These are phyloP conservation scores for Sporisorium sorghi DNA, from an alignment of 1,284 basidiomycete species.

Conservation along the genomic window DNA sequence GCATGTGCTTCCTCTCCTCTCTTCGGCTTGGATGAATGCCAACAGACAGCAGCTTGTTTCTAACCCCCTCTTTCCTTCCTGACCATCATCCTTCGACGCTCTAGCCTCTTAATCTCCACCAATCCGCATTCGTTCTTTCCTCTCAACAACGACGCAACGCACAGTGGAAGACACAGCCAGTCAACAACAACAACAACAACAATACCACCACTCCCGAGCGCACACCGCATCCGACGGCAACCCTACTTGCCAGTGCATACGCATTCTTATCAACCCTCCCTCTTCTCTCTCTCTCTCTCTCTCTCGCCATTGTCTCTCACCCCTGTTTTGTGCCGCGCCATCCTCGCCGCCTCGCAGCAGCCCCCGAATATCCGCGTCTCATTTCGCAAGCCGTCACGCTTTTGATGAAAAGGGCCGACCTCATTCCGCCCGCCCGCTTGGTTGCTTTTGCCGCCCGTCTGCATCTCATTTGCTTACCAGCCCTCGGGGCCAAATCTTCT, in stretches of 20 bases:
- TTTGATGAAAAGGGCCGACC: constrained; percentile 4
- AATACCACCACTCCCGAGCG: constrained; percentile 1
- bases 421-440: background rate
- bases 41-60: no score
- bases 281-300: no score
- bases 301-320: background rate
- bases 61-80: background rate
- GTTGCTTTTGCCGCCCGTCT: background rate
- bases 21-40: no score
- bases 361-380: background rate
- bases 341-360: background rate
- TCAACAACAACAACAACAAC: background rate
- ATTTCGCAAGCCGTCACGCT: background rate
- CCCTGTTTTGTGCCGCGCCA: background rate
- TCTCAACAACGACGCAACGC: no score
- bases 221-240: constrained; percentile 1
- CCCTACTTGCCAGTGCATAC: no score
- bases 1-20: no score
- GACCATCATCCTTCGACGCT: constrained; percentile 1
- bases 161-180: no score
- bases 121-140: background rate
- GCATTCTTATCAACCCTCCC: no score
- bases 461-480: constrained; percentile 3
- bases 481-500: constrained; percentile 6
- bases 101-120: background rate